Conservation (phyloP, 352 stramenopile species). For the Globisporangium echinulatum region DNA sequence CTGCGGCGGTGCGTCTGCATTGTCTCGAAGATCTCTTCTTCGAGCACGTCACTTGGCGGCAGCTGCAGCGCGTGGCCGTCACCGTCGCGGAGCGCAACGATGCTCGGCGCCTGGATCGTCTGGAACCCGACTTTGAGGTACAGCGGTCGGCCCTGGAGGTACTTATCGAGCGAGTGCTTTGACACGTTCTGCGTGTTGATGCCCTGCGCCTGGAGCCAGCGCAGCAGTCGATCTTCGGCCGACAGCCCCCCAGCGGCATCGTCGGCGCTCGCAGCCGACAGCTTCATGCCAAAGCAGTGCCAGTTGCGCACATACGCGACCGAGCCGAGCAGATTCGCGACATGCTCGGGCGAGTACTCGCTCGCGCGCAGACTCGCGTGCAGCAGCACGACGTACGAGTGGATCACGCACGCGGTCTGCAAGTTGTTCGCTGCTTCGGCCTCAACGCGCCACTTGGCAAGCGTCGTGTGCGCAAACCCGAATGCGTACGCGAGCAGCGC, state of each 20-base stretch:
- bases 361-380: slow-evolving; percentile 60
- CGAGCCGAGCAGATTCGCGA: slow-evolving; percentile 71
- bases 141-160: slow-evolving; percentile 74
- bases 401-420: slow-evolving; percentile 77
- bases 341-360: slow-evolving; percentile 62
- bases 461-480: slow-evolving; percentile 58
- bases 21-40: slow-evolving; percentile 82
- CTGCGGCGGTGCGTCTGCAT: slow-evolving; percentile 75
- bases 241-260: slow-evolving; percentile 36
- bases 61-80: slow-evolving; percentile 60
- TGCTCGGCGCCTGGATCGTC: slow-evolving; percentile 82
- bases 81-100: slow-evolving; percentile 48
- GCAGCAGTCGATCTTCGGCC: slow-evolving; percentile 72
- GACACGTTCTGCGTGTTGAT: slow-evolving; percentile 84
- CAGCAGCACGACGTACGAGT: slow-evolving; percentile 72
- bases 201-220: slow-evolving; percentile 86
- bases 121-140: slow-evolving; percentile 87
- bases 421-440: slow-evolving; percentile 69
- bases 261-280: slow-evolving; percentile 42
- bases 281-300: slow-evolving; percentile 88
- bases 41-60: slow-evolving; percentile 75
- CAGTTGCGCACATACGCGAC: slow-evolving; percentile 87
- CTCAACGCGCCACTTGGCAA: slow-evolving; percentile 77
- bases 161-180: slow-evolving; percentile 80
- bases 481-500: slow-evolving; percentile 54